These are phyloP conservation scores for Camelina hispida DNA, from an alignment of 345 rosid genomes.

Conservation along the genomic window DNA sequence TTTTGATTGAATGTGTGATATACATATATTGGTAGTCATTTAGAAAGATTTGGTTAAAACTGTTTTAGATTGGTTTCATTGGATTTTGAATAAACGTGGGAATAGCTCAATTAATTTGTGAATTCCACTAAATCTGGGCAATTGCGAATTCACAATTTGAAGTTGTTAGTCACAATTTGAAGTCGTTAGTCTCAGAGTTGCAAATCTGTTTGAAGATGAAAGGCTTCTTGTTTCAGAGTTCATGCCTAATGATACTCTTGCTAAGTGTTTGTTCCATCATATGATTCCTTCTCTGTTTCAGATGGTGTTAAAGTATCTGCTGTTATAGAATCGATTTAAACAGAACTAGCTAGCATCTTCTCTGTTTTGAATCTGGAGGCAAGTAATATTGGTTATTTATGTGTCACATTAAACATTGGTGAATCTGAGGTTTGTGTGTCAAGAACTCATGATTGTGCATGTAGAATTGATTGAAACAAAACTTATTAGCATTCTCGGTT, in stretches of 20 bases:
- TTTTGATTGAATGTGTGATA: too few species aligned
- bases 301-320: background rate
- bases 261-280: conserved; percentile 86
- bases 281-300: conserved; percentile 31
- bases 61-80: too few species aligned
- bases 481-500: too few species aligned
- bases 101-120: background rate
- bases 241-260: conserved; percentile 82
- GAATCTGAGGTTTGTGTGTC: too few species aligned
- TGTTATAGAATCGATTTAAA: background rate
- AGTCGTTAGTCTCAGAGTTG: background rate
- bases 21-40: too few species aligned
- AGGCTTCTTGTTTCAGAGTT: conserved; percentile 81
- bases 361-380: too few species aligned
- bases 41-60: too few species aligned
- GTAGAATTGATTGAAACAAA: too few species aligned
- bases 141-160: conserved; percentile 19
- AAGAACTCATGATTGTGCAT: too few species aligned
- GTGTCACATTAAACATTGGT: too few species aligned
- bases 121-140: conserved; percentile 10
- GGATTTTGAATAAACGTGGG: background rate
- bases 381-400: too few species aligned
- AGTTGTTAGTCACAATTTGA: conserved; percentile 15
- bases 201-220: conserved; percentile 77
- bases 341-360: background rate